Evolutionary conservation across 371 early-diverging fungal genomes (phyloP), one percentile per base, ranked within the genome.

Genomic region (Entomophthora muscae): DNA sequence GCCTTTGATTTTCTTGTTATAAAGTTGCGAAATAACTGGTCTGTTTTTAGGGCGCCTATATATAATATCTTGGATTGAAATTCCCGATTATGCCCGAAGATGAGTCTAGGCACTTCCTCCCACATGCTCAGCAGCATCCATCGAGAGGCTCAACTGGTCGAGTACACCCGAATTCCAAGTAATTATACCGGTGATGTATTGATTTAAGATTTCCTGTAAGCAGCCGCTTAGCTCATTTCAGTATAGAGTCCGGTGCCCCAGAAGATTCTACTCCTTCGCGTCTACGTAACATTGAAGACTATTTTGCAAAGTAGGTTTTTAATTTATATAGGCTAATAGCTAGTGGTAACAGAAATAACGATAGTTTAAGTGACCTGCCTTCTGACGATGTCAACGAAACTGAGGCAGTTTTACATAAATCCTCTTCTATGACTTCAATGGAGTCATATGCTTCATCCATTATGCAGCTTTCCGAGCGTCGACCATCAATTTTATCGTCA

Each of bases 371-470:
- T 17, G 42, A 42, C 17, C 42, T 42, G 5, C 42, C 42, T 17
- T 42, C 42, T 42, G 42, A 42, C 17, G 42, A 42, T 5, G 17
- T 42, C 42, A 42, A 42, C 42, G 42, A 42, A 10, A 42, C 10
- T 42, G 42, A 17, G 42, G 42, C 42, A 17, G 42, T 42, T 42
- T 10, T 55, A 26, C 10, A 21, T 5, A 10, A 10, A n/a, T 55
- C 55, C 10, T n/a, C 55, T 21, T 55, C 55, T 21, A 55, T 55
- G 10, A 26, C 55, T 58, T 58, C 59, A 17, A 58, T 58, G 32
- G 59, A 58, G 24, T 28, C 28, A 10, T 58, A 58, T 22, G 59
- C 59, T 27, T 28, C 28, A 13, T 58, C 59, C 28, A 58, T 58
- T 3, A 58, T 58, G 31, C 24, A 28, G 31, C 30, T 58, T 17